Evolutionary conservation across 495 filamentous ascomycete genomes (phyloP), one percentile per base, ranked within the genome.

Genomic region (Penicillium parvum): DNA sequence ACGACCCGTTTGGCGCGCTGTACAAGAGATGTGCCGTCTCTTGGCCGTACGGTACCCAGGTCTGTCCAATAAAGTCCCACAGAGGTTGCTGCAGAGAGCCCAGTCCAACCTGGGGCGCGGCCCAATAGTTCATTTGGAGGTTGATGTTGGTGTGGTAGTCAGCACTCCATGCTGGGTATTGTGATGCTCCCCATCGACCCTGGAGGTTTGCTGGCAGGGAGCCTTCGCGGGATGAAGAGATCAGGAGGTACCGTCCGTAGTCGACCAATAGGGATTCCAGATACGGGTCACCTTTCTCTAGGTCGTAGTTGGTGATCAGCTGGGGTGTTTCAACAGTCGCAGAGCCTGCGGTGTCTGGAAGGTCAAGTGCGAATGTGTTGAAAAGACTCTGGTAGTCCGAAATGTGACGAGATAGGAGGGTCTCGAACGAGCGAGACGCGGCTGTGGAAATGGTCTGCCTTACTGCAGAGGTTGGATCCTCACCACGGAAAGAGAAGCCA

Each of bases 81-180:
- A 70, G 48, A 6, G 66, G 51, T 14, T 58, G 46, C 15, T 62
- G 57, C 11, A 56, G 46, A 4, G 45, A 37, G 26, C 68, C 28
- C 1, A 74, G 55, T 0, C 71, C 45, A 6, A 29, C 44, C 64
- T 3, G 66, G 65, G 29, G 62, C 52, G 55, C 67, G 1, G 47
- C 56, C 71, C 71, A 76, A 48, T 68, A 50, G 36, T 74, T 74
- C 74, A 78, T 78, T 46, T 77, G 73, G 7, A 78, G 37, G 37
- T 76, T 76, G 32, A 76, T 75, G 25, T 76, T 70, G 23, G 64
- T 60, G 37, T 75, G 71, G 42, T 76, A 77, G 40, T 77, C 72
- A 4, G 59, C 64, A 33, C 68, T 55, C 74, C 74, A 78, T 5
- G 61, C 52, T 20, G 52, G 55, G 8, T 46, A 46, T 17, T 66